phyloP scores from a whole-genome alignment of 2,329 filamentous ascomycete genomes.

The Stemphylium vesicarium region DNA sequence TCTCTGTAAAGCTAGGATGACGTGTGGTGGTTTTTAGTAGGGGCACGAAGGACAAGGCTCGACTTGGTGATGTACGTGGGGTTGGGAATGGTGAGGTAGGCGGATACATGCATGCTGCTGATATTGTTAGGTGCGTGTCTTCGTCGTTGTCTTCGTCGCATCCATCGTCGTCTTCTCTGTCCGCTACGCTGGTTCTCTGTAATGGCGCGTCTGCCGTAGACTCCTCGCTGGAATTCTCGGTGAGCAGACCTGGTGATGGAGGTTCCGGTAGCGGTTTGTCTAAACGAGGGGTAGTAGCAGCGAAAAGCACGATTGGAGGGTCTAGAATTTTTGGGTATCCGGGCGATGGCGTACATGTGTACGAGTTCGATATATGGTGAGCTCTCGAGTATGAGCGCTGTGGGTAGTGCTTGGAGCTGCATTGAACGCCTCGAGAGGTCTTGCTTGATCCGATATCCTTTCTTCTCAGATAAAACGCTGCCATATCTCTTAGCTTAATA shows the following conservation, averaged over 20 bases:
- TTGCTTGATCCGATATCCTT: background rate
- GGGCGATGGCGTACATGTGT: too few relatives aligned
- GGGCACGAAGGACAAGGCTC: background rate
- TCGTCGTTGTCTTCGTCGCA: background rate
- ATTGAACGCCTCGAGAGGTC: too few relatives aligned
- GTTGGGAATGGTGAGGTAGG: background rate
- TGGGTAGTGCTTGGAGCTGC: too few relatives aligned
- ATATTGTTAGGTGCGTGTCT: background rate
- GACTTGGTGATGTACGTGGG: background rate
- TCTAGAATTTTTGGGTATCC: too few relatives aligned
- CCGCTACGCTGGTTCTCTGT: too few relatives aligned
- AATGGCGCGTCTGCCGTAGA: background rate
- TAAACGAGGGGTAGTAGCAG: too few relatives aligned
- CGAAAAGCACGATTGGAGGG: too few relatives aligned
- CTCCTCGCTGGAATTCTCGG: background rate
- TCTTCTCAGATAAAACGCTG: background rate
- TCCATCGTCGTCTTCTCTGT: too few relatives aligned
- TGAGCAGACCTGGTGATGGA: background rate
- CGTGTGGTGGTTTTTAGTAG: background rate
- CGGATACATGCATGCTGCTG: background rate
- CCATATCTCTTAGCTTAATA: background rate
- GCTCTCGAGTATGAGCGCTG: too few relatives aligned
- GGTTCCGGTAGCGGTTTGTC: background rate
- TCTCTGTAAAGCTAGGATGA: too few relatives aligned
- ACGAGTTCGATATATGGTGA: too few relatives aligned